Evolutionary conservation across 371 early-diverging fungal genomes (phyloP), one percentile per base, ranked within the genome.

Genomic region (Nematocida sp.): DNA sequence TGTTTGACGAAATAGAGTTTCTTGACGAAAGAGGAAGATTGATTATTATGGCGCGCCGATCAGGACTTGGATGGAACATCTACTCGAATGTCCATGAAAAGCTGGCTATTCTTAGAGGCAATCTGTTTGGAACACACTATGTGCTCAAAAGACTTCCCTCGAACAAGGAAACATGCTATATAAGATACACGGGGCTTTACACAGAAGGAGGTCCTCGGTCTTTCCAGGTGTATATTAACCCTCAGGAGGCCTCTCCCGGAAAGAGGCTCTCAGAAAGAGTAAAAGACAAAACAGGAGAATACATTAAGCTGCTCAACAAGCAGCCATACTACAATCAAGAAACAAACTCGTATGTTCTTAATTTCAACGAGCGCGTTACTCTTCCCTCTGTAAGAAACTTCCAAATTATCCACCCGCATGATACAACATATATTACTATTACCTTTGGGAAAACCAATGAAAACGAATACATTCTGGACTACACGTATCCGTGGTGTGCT

Each of bases 331-430:
- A 85, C 85, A 87, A 87, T 80, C 89, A 89, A 81, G 93, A 93
- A 63, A 92, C 90, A 4, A 89, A 90, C 78, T 90, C 92, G 3
- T 94, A 91, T 85, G 91, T 92, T 0, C 82, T 97, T 20, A 94
- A 95, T 79, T 95, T 95, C 81, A 91, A 89, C 65, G 92, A 92
- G 5, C 85, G 95, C 16, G 93, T 95, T 0, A 89, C 91, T 20
- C 82, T 89, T 79, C 91, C 95, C 5, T 92, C 92, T 2, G 93
- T 94, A 38, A 93, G 94, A 80, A 97, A 95, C 82, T 94, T 97
- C 83, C 95, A 95, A 82, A 88, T 97, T 55, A 90, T 94, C 4
- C 77, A 79, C 64, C 71, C 83, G 3, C 36, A 76, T 28, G 80
- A 82, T 23, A 66, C 81, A 4, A 59, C 76, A 2, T 94, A 94